Percentiles rank a stretch among this genome's conserved stretches.
Conservation (phyloP, 768 basidiomycete genomes). For the Trametes sanguinea region DNA sequence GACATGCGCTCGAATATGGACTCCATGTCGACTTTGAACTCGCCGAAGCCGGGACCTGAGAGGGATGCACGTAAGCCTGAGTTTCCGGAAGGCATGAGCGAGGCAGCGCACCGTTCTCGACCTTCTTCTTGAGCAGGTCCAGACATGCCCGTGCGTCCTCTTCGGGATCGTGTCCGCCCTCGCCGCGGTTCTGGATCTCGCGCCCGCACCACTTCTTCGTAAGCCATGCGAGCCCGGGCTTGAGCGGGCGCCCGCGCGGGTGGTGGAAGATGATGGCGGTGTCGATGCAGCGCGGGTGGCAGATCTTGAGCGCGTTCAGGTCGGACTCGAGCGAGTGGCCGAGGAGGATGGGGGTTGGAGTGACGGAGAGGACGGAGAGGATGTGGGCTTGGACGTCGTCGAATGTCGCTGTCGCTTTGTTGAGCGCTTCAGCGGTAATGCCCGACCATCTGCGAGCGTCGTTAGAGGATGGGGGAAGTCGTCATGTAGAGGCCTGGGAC, state of each 20-base stretch:
- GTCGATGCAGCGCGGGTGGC: constrained; percentile 87
- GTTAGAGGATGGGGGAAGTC: not conserved
- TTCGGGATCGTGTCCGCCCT: constrained; percentile 90
- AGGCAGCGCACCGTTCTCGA: constrained; percentile 57
- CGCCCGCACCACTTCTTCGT: constrained; percentile 90
- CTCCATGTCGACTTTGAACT: constrained; percentile 83
- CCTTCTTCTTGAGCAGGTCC: constrained; percentile 80
- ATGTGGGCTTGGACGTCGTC: constrained; percentile 75
- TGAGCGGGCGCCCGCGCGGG: constrained; percentile 89
- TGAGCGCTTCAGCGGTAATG: constrained; percentile 77
- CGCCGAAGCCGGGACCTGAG: constrained; percentile 73
- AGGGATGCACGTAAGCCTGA: not conserved
- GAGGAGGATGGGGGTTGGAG: constrained; percentile 74
- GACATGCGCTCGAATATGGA: constrained; percentile 86
- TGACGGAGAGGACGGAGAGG: constrained; percentile 57
- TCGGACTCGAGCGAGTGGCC: constrained; percentile 98
- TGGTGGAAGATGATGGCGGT: constrained; percentile 91
- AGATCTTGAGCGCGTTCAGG: constrained; percentile 82
- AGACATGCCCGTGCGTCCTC: constrained; percentile 91
- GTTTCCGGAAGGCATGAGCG: not conserved
- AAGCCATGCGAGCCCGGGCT: constrained; percentile 96
- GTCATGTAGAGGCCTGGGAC: too few relatives aligned
- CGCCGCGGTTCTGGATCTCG: constrained; percentile 84
- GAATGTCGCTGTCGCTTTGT: constrained; percentile 73
- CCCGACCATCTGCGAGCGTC: constrained; percentile 76